Percentiles rank a stretch among this genome's conserved stretches.
Conservation (phyloP, 2,329 filamentous ascomycete species). For the Cyphellophora attinorum region DNA sequence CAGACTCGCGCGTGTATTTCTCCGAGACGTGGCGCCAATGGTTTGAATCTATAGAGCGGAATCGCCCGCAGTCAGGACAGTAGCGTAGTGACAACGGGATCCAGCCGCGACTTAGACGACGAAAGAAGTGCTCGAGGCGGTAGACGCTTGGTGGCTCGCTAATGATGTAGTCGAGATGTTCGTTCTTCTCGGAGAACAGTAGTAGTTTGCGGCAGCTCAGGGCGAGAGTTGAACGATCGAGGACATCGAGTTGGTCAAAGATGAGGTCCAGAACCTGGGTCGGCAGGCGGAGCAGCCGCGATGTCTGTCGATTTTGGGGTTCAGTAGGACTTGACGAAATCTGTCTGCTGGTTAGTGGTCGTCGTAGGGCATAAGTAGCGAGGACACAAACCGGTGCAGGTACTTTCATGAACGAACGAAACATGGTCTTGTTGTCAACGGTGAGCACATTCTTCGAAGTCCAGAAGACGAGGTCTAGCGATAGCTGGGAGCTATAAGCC, state of each 20-base stretch:
- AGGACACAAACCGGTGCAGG: not conserved
- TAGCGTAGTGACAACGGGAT: conserved; percentile 2
- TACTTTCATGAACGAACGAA: conserved; percentile 1
- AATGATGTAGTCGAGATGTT: conserved; percentile 5
- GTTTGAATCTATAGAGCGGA: not conserved
- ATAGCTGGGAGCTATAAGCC: too few species aligned
- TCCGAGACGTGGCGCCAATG: conserved; percentile 3
- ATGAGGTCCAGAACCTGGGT: conserved; percentile 2
- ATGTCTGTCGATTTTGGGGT: too few species aligned
- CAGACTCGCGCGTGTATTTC: conserved; percentile 3
- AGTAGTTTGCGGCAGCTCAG: conserved; percentile 1
- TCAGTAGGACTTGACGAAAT: too few species aligned
- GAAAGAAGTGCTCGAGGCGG: conserved; percentile 3
- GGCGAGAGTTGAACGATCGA: conserved; percentile 2
- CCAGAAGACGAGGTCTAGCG: too few species aligned
- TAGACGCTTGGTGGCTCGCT: conserved; percentile 1
- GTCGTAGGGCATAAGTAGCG: too few species aligned
- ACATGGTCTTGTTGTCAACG: conserved; percentile 1
- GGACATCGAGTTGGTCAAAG: conserved; percentile 3
- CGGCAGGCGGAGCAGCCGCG: not conserved
- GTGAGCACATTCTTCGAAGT: too few species aligned
- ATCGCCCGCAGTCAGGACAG: conserved; percentile 4
- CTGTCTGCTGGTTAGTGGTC: too few species aligned
- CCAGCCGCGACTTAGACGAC: conserved; percentile 3
- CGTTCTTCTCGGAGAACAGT: conserved; percentile 1